Evolutionary conservation across 2,329 filamentous ascomycete species (phyloP).

Genomic region (Fusarium abutilonis): DNA sequence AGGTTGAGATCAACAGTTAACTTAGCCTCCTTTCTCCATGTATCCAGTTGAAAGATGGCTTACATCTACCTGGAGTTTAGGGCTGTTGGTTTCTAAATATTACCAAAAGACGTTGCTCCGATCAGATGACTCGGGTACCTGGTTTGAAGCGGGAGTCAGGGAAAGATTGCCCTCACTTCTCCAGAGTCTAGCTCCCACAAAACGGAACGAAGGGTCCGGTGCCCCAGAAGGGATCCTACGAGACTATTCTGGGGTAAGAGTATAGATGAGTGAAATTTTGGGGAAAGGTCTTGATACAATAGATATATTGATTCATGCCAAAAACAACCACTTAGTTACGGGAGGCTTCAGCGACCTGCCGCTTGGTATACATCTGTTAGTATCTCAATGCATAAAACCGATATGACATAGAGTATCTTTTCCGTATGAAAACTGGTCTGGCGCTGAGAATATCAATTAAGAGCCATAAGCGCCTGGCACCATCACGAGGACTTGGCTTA

Average conservation of each 20-base stretch:
- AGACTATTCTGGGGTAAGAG: neutral
- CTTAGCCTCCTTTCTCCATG: neutral
- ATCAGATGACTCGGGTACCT: neutral
- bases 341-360: too few species aligned
- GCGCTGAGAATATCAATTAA: too few species aligned
- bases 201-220: neutral
- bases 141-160: neutral
- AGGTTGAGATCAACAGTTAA: constrained; percentile 17
- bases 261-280: neutral
- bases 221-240: neutral
- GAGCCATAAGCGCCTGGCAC: too few species aligned
- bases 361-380: too few species aligned
- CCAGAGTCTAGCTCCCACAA: neutral
- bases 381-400: too few species aligned
- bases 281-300: too few species aligned
- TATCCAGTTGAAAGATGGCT: neutral
- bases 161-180: neutral
- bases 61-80: neutral
- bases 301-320: too few species aligned
- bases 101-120: neutral
- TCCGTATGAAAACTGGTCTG: too few species aligned
- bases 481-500: too few species aligned
- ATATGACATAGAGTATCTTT: too few species aligned
- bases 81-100: neutral
- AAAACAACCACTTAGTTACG: too few species aligned